Evolutionary conservation across 306 rosid genomes (phyloP).

Genomic region (Dryas alaskensis): DNA sequence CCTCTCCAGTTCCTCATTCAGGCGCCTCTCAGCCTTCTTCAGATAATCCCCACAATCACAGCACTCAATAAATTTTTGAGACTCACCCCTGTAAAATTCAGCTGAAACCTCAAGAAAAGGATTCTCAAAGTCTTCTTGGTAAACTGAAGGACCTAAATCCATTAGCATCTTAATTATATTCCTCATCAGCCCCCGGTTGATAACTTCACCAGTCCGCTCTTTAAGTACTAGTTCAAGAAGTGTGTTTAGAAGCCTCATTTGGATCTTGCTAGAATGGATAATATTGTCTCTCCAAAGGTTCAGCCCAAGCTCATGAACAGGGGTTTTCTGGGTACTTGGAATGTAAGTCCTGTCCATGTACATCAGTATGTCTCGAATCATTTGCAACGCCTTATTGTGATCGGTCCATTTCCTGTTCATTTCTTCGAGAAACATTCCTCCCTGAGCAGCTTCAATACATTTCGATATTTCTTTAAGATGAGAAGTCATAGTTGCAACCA

Average conservation of each 20-base stretch:
- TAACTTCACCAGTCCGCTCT: constrained; percentile 75
- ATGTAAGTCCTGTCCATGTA: constrained; percentile 95
- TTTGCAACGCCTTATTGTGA: constrained; percentile 71
- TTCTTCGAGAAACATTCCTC: constrained; percentile 71
- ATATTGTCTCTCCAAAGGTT: constrained; percentile 81
- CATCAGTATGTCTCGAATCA: constrained; percentile 81
- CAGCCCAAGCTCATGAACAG: constrained; percentile 78
- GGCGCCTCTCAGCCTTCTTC: constrained; percentile 67
- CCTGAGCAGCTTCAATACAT: constrained; percentile 69
- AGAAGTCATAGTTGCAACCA: constrained; percentile 65
- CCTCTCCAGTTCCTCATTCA: constrained; percentile 88
- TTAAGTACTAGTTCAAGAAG: constrained; percentile 62
- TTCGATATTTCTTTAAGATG: constrained; percentile 70
- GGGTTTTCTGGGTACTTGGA: constrained; percentile 53
- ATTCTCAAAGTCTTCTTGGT: constrained; percentile 66
- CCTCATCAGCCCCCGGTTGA: constrained; percentile 69
- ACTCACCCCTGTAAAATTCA: constrained; percentile 67
- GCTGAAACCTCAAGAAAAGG: constrained; percentile 69
- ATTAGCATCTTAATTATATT: constrained; percentile 67
- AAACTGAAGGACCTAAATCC: constrained; percentile 75
- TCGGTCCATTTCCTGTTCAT: constrained; percentile 79
- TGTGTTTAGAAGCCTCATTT: constrained; percentile 50
- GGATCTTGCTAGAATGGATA: constrained; percentile 60
- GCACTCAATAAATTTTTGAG: constrained; percentile 70
- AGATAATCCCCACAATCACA: constrained; percentile 80